Evolutionary conservation across 345 rosid genomes (phyloP), one percentile per base, ranked within the genome.

Genomic region (Eucalyptus erythrocorys): DNA sequence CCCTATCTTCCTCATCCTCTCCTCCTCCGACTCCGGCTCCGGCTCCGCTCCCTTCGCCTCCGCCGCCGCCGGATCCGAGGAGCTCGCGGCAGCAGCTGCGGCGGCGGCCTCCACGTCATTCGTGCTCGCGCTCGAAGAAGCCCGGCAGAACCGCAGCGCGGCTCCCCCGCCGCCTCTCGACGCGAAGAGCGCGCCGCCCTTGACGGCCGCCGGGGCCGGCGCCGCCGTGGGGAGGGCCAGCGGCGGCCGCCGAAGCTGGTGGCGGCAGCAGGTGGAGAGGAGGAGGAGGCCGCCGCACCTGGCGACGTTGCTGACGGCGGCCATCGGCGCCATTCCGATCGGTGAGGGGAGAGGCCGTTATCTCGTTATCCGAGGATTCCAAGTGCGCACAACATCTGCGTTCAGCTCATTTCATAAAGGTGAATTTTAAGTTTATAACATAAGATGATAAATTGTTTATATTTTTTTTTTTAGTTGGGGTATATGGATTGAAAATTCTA

Each of bases 1-100:
- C 85, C 88, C 94, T 87, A 94, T 57, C 64, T 88, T 86, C 30
- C 61, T 86, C 47, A 51, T 51, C n/a, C 43, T 55, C 61, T 51
- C 66, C 21, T 76, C 27, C 27, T 76, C 82, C 45, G 82, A 37
- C 82, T 71, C 81, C 81, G 26, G n/a, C 32, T 27, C n/a, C 64
- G 30, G 4, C 81, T 19, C 82, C 82, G 82, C 47, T 76, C 42
- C 82, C 82, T 71, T 76, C 82, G 6, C 47, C 8, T 76, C 82
- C 82, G 27, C 42, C 82, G 8, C 42, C 82, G 47, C 47, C 4
- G 82, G 82, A 76, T 37, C 82, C 47, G 82, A 76, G 43, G 79
- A 50, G 43, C 88, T 53, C 85, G 34, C 71, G 22, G 85, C 85
- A 42, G 76, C 55, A 14, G 57, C 27, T 26, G 59, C 1, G 59